Percentiles rank a stretch among this genome's conserved stretches.
phyloP scores from a whole-genome alignment of 768 basidiomycete species.

The Boletus huronensis region DNA sequence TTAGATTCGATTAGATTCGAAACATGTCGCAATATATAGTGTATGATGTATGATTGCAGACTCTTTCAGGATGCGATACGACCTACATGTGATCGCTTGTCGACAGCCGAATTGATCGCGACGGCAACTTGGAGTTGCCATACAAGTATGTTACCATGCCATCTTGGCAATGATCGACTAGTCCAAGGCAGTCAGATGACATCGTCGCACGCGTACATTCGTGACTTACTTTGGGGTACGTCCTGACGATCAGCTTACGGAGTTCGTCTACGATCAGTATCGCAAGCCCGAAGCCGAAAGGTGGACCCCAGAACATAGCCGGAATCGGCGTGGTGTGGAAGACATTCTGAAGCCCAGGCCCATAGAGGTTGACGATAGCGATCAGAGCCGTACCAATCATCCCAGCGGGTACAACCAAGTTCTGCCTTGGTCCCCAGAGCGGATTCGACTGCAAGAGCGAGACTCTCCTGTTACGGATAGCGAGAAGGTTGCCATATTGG shows the following conservation, averaged over 20 bases:
- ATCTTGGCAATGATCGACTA: slow-evolving; percentile 38
- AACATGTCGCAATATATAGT: background rate
- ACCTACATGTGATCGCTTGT: background rate
- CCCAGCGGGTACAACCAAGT: slow-evolving; percentile 35
- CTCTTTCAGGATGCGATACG: background rate
- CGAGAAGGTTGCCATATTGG: slow-evolving; percentile 41
- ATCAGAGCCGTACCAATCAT: slow-evolving; percentile 43
- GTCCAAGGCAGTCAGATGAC: slow-evolving; percentile 5
- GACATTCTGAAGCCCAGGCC: slow-evolving; percentile 40
- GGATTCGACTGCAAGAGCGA: slow-evolving; percentile 43
- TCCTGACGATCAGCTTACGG: slow-evolving; percentile 43
- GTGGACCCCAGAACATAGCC: slow-evolving; percentile 46
- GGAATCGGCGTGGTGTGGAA: slow-evolving; percentile 44
- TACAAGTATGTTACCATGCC: slow-evolving; percentile 32
- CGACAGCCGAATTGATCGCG: background rate
- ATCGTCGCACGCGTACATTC: background rate
- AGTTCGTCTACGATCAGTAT: slow-evolving; percentile 43
- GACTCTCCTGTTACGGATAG: slow-evolving; percentile 43
- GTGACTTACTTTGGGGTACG: slow-evolving; percentile 38
- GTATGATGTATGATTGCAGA: background rate
- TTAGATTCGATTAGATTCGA: no score
- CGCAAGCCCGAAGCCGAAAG: slow-evolving; percentile 41
- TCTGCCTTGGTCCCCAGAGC: slow-evolving; percentile 44
- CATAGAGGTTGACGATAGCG: slow-evolving; percentile 43
- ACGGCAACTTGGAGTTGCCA: background rate